phyloP scores from a whole-genome alignment of 495 filamentous ascomycete genomes.

The Gamarada debralockiae region DNA sequence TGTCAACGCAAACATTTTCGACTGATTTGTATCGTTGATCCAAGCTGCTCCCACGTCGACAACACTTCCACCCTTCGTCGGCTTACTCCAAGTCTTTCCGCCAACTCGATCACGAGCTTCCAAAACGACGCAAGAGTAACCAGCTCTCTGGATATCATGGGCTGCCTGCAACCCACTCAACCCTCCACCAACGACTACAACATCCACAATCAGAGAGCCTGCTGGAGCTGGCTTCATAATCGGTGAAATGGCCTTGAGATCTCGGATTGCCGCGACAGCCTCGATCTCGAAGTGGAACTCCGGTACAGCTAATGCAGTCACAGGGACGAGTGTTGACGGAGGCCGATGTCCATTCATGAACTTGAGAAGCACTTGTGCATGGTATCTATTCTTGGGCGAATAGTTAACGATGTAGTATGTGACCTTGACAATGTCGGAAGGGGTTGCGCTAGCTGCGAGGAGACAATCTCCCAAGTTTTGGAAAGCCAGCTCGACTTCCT shows the following conservation, averaged over 20 bases:
- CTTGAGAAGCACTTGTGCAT: conserved; percentile 24
- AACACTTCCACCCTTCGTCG: conserved; percentile 22
- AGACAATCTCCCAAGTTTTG: conserved; percentile 24
- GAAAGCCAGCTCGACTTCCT: conserved; percentile 30
- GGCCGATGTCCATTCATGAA: conserved; percentile 32
- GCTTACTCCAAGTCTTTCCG: conserved; percentile 36
- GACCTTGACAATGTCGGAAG: conserved; percentile 29
- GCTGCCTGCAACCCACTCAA: conserved; percentile 47
- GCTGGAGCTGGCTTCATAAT: background rate
- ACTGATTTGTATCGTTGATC: conserved; percentile 49
- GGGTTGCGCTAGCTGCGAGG: conserved; percentile 2
- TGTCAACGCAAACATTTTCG: conserved; percentile 31
- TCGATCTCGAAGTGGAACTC: conserved; percentile 35
- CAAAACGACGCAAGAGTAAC: conserved; percentile 39
- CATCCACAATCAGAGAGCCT: conserved; percentile 25
- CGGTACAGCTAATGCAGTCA: conserved; percentile 28
- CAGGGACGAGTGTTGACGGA: conserved; percentile 30
- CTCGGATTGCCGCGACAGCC: conserved; percentile 26
- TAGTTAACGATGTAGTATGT: conserved; percentile 35
- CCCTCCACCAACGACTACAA: conserved; percentile 48
- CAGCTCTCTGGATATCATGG: conserved; percentile 31
- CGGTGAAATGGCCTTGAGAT: background rate
- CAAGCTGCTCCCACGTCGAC: conserved; percentile 47
- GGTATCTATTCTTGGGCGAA: conserved; percentile 22
- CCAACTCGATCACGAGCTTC: conserved; percentile 49